These are phyloP conservation scores for Cytospora mali DNA, from an alignment of 2,329 filamentous ascomycete species.

Conservation along the genomic window DNA sequence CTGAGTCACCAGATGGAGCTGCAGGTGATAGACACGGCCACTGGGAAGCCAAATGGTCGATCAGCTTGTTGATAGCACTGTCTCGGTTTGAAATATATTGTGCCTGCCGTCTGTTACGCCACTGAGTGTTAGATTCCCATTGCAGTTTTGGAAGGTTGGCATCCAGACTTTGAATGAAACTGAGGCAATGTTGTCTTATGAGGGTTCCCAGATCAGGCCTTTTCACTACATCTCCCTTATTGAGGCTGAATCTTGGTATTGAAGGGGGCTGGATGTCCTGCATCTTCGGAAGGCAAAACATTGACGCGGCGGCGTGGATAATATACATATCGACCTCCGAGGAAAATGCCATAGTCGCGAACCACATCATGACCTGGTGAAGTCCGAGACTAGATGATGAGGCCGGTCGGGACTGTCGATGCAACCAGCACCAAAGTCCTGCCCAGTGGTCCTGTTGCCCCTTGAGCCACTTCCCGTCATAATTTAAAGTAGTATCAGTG, in stretches of 20 bases:
- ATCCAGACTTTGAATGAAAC: neutral
- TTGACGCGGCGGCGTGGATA: constrained; percentile 25
- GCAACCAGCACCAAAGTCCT: constrained; percentile 23
- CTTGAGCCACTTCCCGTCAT: constrained; percentile 15
- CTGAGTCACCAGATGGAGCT: neutral
- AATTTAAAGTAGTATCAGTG: neutral
- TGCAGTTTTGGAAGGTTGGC: too few species aligned
- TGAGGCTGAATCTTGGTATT: neutral
- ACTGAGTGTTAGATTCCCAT: neutral
- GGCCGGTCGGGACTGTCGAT: constrained; percentile 4
- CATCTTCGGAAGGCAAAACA: constrained; percentile 22
- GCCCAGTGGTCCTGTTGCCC: neutral
- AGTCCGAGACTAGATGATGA: neutral
- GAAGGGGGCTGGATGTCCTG: neutral
- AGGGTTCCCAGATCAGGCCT: neutral
- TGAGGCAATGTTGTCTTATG: neutral
- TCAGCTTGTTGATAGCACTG: neutral
- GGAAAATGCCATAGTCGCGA: constrained; percentile 31
- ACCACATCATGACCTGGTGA: constrained; percentile 29
- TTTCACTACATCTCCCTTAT: neutral
- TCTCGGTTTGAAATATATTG: neutral
- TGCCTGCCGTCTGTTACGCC: neutral
- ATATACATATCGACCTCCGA: constrained; percentile 7
- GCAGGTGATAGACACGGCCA: constrained; percentile 8
- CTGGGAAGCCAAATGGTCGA: neutral